Evolutionary conservation across 2,329 filamentous ascomycete species (phyloP), one percentile per base, ranked within the genome.

Genomic region (Scytalidium sp.): DNA sequence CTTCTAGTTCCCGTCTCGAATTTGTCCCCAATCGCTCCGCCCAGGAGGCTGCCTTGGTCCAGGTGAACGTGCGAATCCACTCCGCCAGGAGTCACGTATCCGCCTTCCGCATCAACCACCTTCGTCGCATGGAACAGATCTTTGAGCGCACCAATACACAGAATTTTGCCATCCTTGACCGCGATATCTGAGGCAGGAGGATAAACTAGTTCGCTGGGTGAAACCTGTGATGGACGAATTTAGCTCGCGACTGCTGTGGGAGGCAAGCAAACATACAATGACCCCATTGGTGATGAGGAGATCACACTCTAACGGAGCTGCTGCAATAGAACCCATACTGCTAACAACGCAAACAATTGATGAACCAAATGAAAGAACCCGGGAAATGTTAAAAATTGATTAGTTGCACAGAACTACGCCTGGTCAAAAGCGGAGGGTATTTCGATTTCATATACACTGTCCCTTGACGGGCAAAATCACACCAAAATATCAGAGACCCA

Each of bases 11-110:
- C 67, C 3, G 62, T 65, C 48, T 69, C 64, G 55, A 58, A 69
- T 7, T 52, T 59, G 46, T 69, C 67, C 8, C 32, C 32, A 15
- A 36, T 36, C 17, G 32, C 32, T 15, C 32, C 32, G 32, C 32
- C 32, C 13, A 36, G 32, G 5, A 36, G 32, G 17, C 32, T 36
- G 5, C 32, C 32, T n/a, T 36, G 32, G 32, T 36, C 32, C 1
- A 76, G 61, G 51, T 76, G 74, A 1, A 76, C 73, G 56, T 76
- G 73, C 10, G 67, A 68, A 54, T 76, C 73, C 15, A 76, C 64
- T 15, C 74, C 73, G 11, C 73, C 73, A 22, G 71, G 71, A 1
- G 70, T 73, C 15, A 74, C 61, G 17, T 70, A 74, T 6, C 68
- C 72, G 0, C 72, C 71, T 56, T 72, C 66, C 6, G 73, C 74